These are phyloP conservation scores for Mrakia gelida DNA, from an alignment of 768 basidiomycete species.

Conservation along the genomic window DNA sequence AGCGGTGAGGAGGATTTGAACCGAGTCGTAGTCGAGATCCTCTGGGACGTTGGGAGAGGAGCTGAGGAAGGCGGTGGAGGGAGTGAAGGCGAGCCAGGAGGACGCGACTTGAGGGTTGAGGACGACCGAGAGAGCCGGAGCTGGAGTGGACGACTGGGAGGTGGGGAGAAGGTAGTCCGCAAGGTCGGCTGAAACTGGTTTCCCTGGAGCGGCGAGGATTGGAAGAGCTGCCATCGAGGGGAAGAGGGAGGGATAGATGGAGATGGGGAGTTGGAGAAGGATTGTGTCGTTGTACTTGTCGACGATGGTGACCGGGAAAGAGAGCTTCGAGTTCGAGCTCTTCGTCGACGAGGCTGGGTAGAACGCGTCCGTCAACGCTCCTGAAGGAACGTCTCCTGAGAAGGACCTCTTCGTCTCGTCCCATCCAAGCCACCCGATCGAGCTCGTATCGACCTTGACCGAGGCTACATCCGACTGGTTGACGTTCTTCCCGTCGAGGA, in stretches of 20 bases:
- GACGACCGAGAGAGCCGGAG: conserved; percentile 51
- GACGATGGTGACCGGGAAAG: conserved; percentile 60
- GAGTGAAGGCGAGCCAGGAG: conserved; percentile 54
- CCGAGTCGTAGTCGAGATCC: conserved; percentile 35
- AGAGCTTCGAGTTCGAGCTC: conserved; percentile 41
- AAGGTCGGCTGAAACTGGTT: conserved; percentile 56
- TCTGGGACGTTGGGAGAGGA: conserved; percentile 55
- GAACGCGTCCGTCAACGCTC: conserved; percentile 58
- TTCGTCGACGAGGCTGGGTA: conserved; percentile 51
- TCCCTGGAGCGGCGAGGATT: conserved; percentile 54
- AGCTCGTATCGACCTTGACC: conserved; percentile 59
- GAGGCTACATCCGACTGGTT: conserved; percentile 56
- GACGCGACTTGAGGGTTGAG: conserved; percentile 52
- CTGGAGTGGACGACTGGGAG: conserved; percentile 50
- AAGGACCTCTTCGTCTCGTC: conserved; percentile 47
- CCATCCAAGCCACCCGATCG: conserved; percentile 52
- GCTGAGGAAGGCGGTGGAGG: conserved; percentile 42
- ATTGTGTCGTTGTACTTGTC: conserved; percentile 56
- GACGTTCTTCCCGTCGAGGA: conserved; percentile 60
- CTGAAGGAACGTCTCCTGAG: background rate
- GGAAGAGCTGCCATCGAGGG: conserved; percentile 53
- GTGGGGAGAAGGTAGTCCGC: conserved; percentile 49
- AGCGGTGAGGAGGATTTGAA: conserved; percentile 30
- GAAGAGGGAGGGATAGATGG: conserved; percentile 71
- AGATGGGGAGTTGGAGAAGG: conserved; percentile 60